Evolutionary conservation across 257 asterid species (phyloP).

Genomic region (Fraxinus americana): DNA sequence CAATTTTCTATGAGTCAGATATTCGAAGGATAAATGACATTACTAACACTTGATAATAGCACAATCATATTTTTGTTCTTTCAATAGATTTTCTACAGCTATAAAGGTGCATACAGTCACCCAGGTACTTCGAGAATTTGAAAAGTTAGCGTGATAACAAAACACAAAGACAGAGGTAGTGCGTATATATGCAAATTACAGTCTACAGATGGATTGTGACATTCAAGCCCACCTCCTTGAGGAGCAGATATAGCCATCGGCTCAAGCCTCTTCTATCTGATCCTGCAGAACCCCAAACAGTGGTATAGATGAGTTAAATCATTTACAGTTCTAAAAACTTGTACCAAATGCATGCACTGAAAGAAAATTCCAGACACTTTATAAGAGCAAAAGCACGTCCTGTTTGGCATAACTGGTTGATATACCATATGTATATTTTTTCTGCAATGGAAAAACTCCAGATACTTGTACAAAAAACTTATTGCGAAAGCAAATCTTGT

Average conservation of each 20-base stretch:
- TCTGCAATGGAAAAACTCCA: background rate
- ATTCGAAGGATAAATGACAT: constrained; percentile 1
- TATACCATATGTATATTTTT: background rate
- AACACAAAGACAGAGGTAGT: constrained; percentile 25
- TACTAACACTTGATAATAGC: constrained; percentile 6
- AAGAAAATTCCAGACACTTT: background rate
- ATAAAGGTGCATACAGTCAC: background rate
- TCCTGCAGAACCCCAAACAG: constrained; percentile 44
- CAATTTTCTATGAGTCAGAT: background rate
- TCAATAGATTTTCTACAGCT: background rate
- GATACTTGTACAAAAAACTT: background rate
- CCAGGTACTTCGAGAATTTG: constrained; percentile 13
- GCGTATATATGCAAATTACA: constrained; percentile 37
- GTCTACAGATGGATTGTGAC: constrained; percentile 39
- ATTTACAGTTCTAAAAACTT: background rate
- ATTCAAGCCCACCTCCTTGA: constrained; percentile 56
- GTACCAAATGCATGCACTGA: background rate
- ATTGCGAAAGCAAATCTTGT: background rate
- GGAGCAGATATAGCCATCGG: constrained; percentile 25
- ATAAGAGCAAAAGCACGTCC: background rate
- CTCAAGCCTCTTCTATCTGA: constrained; percentile 55
- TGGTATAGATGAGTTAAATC: constrained; percentile 4
- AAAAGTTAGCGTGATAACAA: constrained; percentile 26
- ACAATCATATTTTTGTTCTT: background rate
- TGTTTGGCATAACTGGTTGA: background rate